Conservation (phyloP, 331 rosid genomes). For the Acacia pycnantha region DNA sequence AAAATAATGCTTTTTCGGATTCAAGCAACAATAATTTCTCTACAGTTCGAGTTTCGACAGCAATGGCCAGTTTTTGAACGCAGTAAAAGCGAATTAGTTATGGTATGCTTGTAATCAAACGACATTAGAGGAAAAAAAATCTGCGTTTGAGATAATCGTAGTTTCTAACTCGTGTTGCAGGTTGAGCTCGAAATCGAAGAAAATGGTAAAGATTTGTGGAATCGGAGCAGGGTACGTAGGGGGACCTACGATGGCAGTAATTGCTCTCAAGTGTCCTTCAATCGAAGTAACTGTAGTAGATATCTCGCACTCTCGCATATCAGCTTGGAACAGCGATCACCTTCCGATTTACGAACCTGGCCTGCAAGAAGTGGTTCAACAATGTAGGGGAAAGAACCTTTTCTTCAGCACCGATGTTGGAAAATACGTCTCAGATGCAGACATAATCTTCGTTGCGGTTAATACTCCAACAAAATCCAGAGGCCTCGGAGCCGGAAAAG, state of each 20-base stretch:
- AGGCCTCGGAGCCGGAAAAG: constrained; percentile 65
- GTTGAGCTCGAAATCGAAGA: constrained; percentile 2
- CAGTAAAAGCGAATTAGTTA: not conserved
- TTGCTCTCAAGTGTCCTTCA: constrained; percentile 66
- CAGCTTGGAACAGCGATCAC: constrained; percentile 69
- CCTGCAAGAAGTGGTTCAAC: constrained; percentile 56
- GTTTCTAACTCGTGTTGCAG: constrained; percentile 12
- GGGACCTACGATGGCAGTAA: constrained; percentile 78
- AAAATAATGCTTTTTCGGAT: not conserved
- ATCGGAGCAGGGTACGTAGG: constrained; percentile 80
- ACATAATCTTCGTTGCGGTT: constrained; percentile 62
- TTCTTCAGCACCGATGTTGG: constrained; percentile 63
- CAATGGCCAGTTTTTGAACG: not conserved
- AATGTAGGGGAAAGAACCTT: constrained; percentile 63
- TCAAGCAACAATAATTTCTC: not conserved
- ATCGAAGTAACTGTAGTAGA: constrained; percentile 69
- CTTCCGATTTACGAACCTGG: constrained; percentile 79
- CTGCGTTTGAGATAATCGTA: not conserved
- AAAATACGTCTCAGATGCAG: constrained; percentile 61
- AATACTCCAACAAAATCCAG: constrained; percentile 64
- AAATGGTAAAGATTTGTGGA: constrained; percentile 73
- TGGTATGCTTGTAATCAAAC: not conserved
- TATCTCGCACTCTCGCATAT: constrained; percentile 53
- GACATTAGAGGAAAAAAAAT: not conserved
- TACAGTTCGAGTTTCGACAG: not conserved